Evolutionary conservation across 495 filamentous ascomycete genomes (phyloP), one percentile per base, ranked within the genome.

Genomic region (Penicillium ucsense): DNA sequence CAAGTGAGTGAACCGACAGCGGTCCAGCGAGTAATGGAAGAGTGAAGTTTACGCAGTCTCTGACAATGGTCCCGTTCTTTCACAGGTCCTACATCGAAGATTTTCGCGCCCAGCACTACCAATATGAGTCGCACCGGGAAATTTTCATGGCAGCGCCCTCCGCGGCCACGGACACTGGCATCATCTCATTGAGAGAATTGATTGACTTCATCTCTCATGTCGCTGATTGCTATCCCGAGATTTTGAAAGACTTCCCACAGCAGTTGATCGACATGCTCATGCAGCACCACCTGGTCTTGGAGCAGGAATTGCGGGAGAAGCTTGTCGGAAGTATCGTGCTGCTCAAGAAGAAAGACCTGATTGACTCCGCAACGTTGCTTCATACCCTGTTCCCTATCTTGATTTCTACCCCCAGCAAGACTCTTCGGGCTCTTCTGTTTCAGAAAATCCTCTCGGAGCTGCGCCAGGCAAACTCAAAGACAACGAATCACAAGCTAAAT

Each of bases 321-420:
- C 76, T 97, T 46, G 91, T 97, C 2, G 87, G 88, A 31, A 94
- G 87, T 61, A 70, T 99, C 53, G 85, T 90, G 27, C 71, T 99
- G 34, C 64, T 97, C 45, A 77, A 86, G 43, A 88, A 91, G 58
- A 98, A 98, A 66, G 88, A 94, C 20, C 75, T 95, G 27, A 79
- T 98, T 43, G 85, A 95, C 61, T 94, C 89, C 31, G 73, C 81
- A 44, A 80, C 74, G 76, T 74, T 97, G 4, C 73, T 97, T 7
- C 86, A 91, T 48, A 91, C 86, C 2, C 73, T 98, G 8, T 96
- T 96, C 66, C 89, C 94, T 1, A 88, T 99, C 53, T 81, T 97
- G 38, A 80, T 89, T 8, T 71, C 81, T 30, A 95, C 90, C 0
- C 84, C 82, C 5, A 94, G 86, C 65, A 98, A 98, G 63, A 80